Evolutionary conservation across 352 stramenopile genomes (phyloP), one percentile per base, ranked within the genome.

Genomic region (Pythium rishiriense): DNA sequence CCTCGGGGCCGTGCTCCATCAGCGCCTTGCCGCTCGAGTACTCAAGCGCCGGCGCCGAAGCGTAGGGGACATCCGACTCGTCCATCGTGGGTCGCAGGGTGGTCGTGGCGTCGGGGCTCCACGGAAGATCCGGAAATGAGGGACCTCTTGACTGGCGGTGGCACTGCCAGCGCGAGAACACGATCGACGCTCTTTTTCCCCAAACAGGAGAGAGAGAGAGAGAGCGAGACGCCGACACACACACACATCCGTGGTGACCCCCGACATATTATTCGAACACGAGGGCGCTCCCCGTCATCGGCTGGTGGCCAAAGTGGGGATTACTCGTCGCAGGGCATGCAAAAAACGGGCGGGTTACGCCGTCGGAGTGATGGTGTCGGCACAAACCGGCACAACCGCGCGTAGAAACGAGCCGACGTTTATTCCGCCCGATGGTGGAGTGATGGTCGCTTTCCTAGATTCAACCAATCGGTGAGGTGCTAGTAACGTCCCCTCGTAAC

Each of bases 1-100:
- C 68, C 22, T 72, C 67, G 15, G 65, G 51, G 28, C 73, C 73
- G 29, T 78, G 51, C 25, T 59, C 60, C 59, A 73, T 62, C n/a
- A 58, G 58, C 47, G 47, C 47, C 47, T 53, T 53, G 47, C 47
- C 47, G 47, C 47, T 53, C 47, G 47, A 53, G 47, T 53, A 53
- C 47, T 53, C 47, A 25, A 53, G 47, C 47, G 47, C 21, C 24
- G 47, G 47, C 5, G 47, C 25, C 47, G 35, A 12, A 12, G n/a
- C 47, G 19, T 53, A 53, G 19, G 19, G 19, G 19, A 11, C 24
- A 11, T 53, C 47, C n/a, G 41, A 21, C 14, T 53, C 24, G 22
- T 37, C 12, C 33, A 39, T 39, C 33, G 33, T 39, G 8, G 35
- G 24, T 22, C 10, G 14, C 47, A 53, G n/a, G n/a, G n/a, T n/a